phyloP scores from a whole-genome alignment of 805 yeast species.

The Kazachstania viticola region DNA sequence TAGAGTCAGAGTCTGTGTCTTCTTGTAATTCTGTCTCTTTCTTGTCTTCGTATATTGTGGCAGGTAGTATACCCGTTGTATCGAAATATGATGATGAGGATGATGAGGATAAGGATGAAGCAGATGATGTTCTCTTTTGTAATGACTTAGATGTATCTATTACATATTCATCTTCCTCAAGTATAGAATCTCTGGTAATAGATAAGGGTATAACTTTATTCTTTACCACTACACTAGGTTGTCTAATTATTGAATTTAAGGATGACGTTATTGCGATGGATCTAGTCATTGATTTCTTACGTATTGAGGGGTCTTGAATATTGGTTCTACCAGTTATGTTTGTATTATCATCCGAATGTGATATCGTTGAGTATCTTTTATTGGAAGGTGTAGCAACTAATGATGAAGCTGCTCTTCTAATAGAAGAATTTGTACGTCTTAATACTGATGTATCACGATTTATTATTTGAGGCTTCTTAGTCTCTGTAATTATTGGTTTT shows the following conservation, averaged over 20 bases:
- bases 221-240: slow-evolving; percentile 26
- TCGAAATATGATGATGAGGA: slow-evolving; percentile 4
- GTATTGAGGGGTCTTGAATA: slow-evolving; percentile 2
- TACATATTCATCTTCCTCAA: slow-evolving; percentile 16
- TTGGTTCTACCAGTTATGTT: slow-evolving; percentile 1
- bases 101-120: no score
- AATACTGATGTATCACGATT: slow-evolving; percentile 11
- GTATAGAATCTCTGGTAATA: slow-evolving; percentile 19
- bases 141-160: no score
- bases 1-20: no score
- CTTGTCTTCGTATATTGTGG: slow-evolving; percentile 7
- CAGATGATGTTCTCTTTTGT: no score
- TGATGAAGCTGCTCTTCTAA: slow-evolving; percentile 28
- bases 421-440: slow-evolving; percentile 27
- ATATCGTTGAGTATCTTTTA: not conserved
- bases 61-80: slow-evolving; percentile 1
- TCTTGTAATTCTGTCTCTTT: slow-evolving; percentile 11
- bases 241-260: slow-evolving; percentile 20
- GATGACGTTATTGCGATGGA: slow-evolving; percentile 19
- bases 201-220: slow-evolving; percentile 26
- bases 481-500: not conserved
- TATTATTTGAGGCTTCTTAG: not conserved
- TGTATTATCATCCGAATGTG: not conserved
- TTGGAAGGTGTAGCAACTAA: slow-evolving; percentile 13
- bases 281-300: slow-evolving; percentile 10